Percentiles rank a stretch among this genome's conserved stretches.
phyloP scores from a whole-genome alignment of 2,329 filamentous ascomycete species.

The Massarina eburnea region DNA sequence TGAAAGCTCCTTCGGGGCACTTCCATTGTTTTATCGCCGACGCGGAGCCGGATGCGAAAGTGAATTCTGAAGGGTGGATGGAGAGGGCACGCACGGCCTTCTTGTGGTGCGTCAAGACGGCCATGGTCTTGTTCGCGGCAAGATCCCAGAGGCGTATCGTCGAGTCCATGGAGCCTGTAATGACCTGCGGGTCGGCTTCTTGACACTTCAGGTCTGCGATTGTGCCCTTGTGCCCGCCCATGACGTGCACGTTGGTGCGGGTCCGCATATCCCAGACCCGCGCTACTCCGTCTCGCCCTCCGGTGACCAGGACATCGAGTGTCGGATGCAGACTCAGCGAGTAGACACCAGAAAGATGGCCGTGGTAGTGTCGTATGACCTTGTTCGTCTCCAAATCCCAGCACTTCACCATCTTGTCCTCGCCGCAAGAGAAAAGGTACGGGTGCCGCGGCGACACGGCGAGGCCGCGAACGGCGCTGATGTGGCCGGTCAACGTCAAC shows the following conservation, averaged over 20 bases:
- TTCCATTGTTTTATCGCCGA: slow-evolving; percentile 99
- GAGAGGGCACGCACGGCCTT: slow-evolving; percentile 88
- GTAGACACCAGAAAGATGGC: slow-evolving; percentile 94
- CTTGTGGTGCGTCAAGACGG: slow-evolving; percentile 96
- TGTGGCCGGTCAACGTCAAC: slow-evolving; percentile 34
- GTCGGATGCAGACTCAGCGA: slow-evolving; percentile 91
- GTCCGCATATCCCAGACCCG: slow-evolving; percentile 61
- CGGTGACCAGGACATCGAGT: slow-evolving; percentile 90
- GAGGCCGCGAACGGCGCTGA: slow-evolving; percentile 59
- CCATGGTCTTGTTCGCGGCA: slow-evolving; percentile 93
- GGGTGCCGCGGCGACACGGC: slow-evolving; percentile 92
- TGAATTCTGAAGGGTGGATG: slow-evolving; percentile 89
- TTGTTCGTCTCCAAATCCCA: slow-evolving; percentile 99
- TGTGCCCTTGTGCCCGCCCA: slow-evolving; percentile 87
- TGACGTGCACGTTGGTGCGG: slow-evolving; percentile 90
- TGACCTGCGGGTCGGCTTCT: slow-evolving; percentile 94
- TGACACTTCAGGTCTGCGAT: slow-evolving; percentile 89
- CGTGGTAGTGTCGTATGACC: slow-evolving; percentile 83
- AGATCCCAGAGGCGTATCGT: slow-evolving; percentile 76
- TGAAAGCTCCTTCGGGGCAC: slow-evolving; percentile 94
- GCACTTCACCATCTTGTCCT: slow-evolving; percentile 99
- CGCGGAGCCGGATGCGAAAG: slow-evolving; percentile 89
- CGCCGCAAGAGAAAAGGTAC: slow-evolving; percentile 95
- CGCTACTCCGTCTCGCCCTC: slow-evolving; percentile 86
- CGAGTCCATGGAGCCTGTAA: slow-evolving; percentile 84